phyloP scores from a whole-genome alignment of 208 protist genomes.

The Naegleria lovaniensis region DNA sequence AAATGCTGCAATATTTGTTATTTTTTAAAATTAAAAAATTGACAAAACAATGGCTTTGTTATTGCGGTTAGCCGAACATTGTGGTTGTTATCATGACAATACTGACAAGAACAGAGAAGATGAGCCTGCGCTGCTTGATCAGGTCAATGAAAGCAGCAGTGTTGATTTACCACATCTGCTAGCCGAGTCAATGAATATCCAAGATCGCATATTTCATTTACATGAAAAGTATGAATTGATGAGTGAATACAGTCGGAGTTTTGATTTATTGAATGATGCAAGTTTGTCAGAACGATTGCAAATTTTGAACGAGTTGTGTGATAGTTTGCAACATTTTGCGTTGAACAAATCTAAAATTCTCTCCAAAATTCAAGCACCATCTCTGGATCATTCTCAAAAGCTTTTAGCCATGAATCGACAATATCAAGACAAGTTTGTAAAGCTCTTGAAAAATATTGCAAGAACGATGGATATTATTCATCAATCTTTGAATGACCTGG shows the following conservation, averaged over 20 bases:
- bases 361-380: background rate
- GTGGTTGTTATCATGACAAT: background rate
- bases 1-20: no score
- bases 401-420: background rate
- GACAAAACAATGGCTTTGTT: background rate
- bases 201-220: background rate
- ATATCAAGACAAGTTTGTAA: background rate
- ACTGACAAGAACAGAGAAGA: background rate
- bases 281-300: background rate
- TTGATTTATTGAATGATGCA: background rate
- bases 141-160: no score
- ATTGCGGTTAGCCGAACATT: background rate
- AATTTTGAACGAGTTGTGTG: background rate
- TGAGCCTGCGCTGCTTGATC: no score
- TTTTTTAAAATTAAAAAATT: no score
- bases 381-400: background rate
- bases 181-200: background rate
- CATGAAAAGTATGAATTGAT: slow-evolving; percentile 1
- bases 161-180: background rate
- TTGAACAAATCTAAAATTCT: background rate
- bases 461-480: background rate
- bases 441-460: background rate
- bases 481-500: background rate
- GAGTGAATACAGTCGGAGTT: background rate
- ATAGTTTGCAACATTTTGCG: background rate